phyloP scores from a whole-genome alignment of 495 filamentous ascomycete genomes.

The Pyrenula aspistea region DNA sequence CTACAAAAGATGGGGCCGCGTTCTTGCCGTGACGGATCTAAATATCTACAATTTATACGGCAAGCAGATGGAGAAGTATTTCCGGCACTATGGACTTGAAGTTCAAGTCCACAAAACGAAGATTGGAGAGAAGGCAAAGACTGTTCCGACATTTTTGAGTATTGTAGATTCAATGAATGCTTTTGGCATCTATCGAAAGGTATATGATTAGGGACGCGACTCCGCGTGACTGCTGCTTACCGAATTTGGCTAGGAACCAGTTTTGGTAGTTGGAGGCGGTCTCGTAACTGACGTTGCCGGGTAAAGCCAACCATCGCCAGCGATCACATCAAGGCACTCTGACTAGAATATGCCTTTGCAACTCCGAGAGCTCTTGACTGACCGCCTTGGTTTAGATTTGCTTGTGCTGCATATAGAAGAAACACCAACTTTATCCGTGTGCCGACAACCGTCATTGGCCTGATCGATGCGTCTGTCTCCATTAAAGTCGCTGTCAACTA shows the following conservation, averaged over 20 bases:
- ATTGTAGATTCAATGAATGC: conserved; percentile 54
- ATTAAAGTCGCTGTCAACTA: conserved; percentile 59
- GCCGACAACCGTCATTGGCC: conserved; percentile 53
- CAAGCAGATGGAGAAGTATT: conserved; percentile 43
- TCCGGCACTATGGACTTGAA: conserved; percentile 36
- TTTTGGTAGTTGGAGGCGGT: conserved; percentile 52
- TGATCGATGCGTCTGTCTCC: conserved; percentile 54
- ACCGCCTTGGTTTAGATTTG: conserved; percentile 31
- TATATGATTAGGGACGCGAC: conserved; percentile 5
- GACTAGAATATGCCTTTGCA: conserved; percentile 16
- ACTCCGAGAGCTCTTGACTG: conserved; percentile 1
- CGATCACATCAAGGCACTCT: conserved; percentile 31
- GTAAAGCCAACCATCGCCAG: conserved; percentile 24
- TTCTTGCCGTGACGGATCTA: conserved; percentile 46
- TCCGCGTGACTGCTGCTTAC: conserved; percentile 1
- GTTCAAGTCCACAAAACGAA: conserved; percentile 50
- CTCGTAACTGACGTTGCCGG: conserved; percentile 55
- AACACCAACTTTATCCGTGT: conserved; percentile 44
- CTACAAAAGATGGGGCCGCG: conserved; percentile 44
- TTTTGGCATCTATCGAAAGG: conserved; percentile 52
- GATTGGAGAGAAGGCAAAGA: conserved; percentile 55
- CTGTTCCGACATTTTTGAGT: conserved; percentile 42
- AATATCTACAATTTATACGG: conserved; percentile 51
- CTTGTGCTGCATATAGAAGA: conserved; percentile 42
- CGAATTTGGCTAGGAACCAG: conserved; percentile 35